Evolutionary conservation across 129 eudicot species (phyloP).

Genomic region (Logfia minima): DNA sequence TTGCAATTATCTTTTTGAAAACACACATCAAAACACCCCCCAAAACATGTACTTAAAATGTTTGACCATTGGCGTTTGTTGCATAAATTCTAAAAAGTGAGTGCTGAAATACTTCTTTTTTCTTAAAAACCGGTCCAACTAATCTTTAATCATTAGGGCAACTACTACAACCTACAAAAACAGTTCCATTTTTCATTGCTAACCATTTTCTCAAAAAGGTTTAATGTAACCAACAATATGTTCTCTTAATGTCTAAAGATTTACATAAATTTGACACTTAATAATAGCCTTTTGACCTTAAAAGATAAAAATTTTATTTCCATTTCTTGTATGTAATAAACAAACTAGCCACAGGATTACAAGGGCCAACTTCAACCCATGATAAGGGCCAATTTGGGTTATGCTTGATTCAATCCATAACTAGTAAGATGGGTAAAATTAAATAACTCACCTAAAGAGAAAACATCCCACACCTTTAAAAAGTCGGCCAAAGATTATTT

Average conservation of each 20-base stretch:
- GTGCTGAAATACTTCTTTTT: no score
- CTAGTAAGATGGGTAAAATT: not conserved
- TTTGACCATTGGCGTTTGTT: not conserved
- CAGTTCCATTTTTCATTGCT: conserved; percentile 59
- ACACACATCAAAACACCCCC: no score
- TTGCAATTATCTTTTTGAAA: no score
- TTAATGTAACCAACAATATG: no score
- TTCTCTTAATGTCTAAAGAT: no score
- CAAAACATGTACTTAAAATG: not conserved
- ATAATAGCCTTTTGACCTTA: no score
- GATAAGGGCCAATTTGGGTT: no score
- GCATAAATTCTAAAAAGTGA: not conserved
- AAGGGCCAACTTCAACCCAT: no score
- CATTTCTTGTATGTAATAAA: no score
- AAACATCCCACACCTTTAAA: not conserved
- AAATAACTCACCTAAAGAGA: not conserved
- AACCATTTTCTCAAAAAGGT: not conserved
- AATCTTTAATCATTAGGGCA: not conserved
- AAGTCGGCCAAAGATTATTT: not conserved
- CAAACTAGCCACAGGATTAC: no score
- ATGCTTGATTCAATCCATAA: not conserved
- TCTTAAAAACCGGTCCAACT: not conserved
- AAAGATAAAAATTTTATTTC: no score
- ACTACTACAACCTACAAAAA: conserved; percentile 61
- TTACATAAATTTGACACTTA: no score